Evolutionary conservation across 768 basidiomycete genomes (phyloP).

Genomic region (Neoboletus subvelutipes): DNA sequence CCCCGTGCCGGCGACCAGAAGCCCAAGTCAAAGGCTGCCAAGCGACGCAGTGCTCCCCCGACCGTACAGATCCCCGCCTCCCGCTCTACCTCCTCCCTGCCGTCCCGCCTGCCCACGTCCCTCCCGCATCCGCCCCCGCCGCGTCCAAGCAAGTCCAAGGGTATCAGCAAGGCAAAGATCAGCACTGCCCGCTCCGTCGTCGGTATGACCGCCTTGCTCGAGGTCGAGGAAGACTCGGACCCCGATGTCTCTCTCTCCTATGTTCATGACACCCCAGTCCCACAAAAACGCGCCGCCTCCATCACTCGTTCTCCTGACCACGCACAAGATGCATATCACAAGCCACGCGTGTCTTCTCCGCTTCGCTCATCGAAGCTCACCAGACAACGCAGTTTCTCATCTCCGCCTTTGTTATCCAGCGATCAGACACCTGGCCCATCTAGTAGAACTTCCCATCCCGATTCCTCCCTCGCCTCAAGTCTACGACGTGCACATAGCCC

Average conservation of each 20-base stretch:
- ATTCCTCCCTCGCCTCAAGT: constrained; percentile 7
- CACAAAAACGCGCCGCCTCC: constrained; percentile 20
- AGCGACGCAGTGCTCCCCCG: constrained; percentile 21
- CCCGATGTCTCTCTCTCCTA: constrained; percentile 12
- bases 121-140: constrained; percentile 12
- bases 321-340: constrained; percentile 12
- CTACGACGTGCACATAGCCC: constrained; percentile 11
- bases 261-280: constrained; percentile 3
- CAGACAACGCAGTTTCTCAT: constrained; percentile 33
- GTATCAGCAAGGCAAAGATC: constrained; percentile 28
- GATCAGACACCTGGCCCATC: constrained; percentile 8
- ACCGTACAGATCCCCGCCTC: constrained; percentile 15
- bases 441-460: background rate
- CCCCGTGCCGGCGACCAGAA: constrained; percentile 27
- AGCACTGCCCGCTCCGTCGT: constrained; percentile 44
- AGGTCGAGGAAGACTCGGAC: constrained; percentile 50
- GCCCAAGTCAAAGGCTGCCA: constrained; percentile 19
- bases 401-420: constrained; percentile 18
- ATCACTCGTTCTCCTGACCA: constrained; percentile 12
- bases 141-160: constrained; percentile 30
- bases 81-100: constrained; percentile 23
- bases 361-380: constrained; percentile 25
- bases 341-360: constrained; percentile 25
- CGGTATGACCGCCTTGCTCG: constrained; percentile 53
- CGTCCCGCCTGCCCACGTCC: constrained; percentile 12